These are phyloP conservation scores for Polyporus arcularius DNA, from an alignment of 768 basidiomycete genomes.

Conservation along the genomic window DNA sequence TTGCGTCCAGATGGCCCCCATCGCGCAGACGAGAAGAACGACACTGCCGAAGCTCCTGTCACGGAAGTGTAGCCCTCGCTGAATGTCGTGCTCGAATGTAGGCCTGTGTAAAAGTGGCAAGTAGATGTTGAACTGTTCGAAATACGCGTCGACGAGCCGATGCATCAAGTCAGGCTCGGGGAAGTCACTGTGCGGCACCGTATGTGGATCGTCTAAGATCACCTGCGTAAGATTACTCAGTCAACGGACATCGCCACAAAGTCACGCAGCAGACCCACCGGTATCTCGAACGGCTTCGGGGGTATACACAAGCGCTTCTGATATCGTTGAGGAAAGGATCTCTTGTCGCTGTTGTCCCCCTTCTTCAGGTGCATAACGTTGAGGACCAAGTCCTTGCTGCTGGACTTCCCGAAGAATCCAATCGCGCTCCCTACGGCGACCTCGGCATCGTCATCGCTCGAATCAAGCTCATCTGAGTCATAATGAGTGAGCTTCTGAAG, in stretches of 20 bases:
- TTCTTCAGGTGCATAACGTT: conserved; percentile 10
- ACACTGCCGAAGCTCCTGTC: conserved; percentile 49
- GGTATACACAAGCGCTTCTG: too few relatives aligned
- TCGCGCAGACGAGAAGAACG: conserved; percentile 58
- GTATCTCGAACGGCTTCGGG: not conserved
- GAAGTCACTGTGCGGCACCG: conserved; percentile 12
- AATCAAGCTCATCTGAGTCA: conserved; percentile 8
- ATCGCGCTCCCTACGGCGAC: not conserved
- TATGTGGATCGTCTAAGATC: not conserved
- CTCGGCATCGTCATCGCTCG: conserved; percentile 21
- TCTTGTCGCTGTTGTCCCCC: not conserved
- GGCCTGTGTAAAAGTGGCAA: conserved; percentile 45
- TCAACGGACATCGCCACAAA: not conserved
- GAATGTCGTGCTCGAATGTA: conserved; percentile 42
- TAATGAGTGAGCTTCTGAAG: not conserved
- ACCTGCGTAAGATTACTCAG: not conserved
- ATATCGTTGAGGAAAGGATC: not conserved
- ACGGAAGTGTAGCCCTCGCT: conserved; percentile 36
- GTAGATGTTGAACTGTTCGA: conserved; percentile 35
- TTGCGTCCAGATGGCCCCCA: conserved; percentile 44
- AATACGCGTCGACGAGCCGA: conserved; percentile 45
- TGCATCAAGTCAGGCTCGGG: conserved; percentile 18
- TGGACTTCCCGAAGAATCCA: conserved; percentile 24
- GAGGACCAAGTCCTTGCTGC: conserved; percentile 19
- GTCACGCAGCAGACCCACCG: not conserved